A percentile compares a stretch with the other conserved stretches of the same genome.
Conservation (phyloP, 345 rosid species). For the Lepidium africanum region DNA sequence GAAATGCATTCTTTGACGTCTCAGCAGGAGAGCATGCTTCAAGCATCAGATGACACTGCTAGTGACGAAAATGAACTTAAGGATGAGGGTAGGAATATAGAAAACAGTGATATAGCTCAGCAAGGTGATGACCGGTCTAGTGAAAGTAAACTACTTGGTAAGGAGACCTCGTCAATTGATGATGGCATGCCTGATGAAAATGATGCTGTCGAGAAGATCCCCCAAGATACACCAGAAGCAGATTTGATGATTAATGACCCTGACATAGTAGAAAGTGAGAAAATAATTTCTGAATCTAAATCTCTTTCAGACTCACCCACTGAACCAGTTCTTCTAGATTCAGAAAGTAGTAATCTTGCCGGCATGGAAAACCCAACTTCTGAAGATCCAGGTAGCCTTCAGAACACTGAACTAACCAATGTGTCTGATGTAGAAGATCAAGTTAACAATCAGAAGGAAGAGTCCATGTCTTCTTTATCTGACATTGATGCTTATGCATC, state of each 20-base stretch:
- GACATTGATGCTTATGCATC: slow-evolving; percentile 14
- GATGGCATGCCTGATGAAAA: too few species aligned
- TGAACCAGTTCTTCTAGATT: too few species aligned
- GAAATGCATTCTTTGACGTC: slow-evolving; percentile 63
- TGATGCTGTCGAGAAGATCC: slow-evolving; percentile 20
- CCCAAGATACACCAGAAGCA: slow-evolving; percentile 31
- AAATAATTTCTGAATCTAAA: slow-evolving; percentile 20
- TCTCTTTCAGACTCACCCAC: too few species aligned
- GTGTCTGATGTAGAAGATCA: slow-evolving; percentile 24
- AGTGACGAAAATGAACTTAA: slow-evolving; percentile 23
- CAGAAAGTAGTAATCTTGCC: slow-evolving; percentile 24
- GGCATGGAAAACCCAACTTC: slow-evolving; percentile 28
- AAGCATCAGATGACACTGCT: slow-evolving; percentile 30
- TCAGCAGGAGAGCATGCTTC: slow-evolving; percentile 45
- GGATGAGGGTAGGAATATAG: slow-evolving; percentile 27
- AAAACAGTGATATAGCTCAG: slow-evolving; percentile 25
- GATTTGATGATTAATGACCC: slow-evolving; percentile 29
- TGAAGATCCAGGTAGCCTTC: slow-evolving; percentile 27
- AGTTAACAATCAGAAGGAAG: slow-evolving; percentile 20
- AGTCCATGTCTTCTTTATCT: slow-evolving; percentile 26
- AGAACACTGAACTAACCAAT: slow-evolving; percentile 23
- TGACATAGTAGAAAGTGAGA: slow-evolving; percentile 8
- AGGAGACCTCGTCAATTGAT: slow-evolving; percentile 21
- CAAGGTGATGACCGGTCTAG: slow-evolving; percentile 29
- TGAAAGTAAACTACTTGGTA: slow-evolving; percentile 28